Evolutionary conservation across 2,329 filamentous ascomycete species (phyloP).

Genomic region (Scedosporium minutisporum): DNA sequence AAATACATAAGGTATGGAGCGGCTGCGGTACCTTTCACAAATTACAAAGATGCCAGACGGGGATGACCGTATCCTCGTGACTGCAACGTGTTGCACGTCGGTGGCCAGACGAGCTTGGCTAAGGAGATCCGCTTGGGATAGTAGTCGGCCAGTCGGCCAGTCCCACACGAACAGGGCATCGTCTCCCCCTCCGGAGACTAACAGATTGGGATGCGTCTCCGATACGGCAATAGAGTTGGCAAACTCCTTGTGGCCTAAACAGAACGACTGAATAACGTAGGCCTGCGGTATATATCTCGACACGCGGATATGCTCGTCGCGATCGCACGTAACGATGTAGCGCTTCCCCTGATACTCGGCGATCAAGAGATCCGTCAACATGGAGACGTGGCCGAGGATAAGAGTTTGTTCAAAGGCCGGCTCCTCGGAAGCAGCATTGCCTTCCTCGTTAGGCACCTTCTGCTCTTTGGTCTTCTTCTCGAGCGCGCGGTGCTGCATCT

Average conservation of each 20-base stretch:
- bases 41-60: conserved; percentile 23
- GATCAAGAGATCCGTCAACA: conserved; percentile 69
- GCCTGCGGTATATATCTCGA: conserved; percentile 73
- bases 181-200: conserved; percentile 85
- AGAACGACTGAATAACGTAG: conserved; percentile 82
- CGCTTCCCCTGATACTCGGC: conserved; percentile 26
- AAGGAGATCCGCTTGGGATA: conserved; percentile 45
- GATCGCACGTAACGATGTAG: conserved; percentile 47
- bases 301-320: conserved; percentile 72
- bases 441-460: conserved; percentile 15
- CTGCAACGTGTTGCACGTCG: conserved; percentile 27
- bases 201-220: conserved; percentile 39
- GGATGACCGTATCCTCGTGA: conserved; percentile 23
- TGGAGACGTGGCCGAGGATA: conserved; percentile 86
- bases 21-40: conserved; percentile 39
- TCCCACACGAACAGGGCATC: conserved; percentile 71
- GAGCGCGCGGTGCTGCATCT: conserved; percentile 44
- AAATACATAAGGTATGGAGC: too few relatives aligned
- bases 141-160: conserved; percentile 52
- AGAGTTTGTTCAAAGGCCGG: conserved; percentile 63
- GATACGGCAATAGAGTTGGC: conserved; percentile 67
- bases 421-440: conserved; percentile 18
- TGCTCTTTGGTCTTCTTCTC: conserved; percentile 20
- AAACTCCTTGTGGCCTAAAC: conserved; percentile 80
- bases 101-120: conserved; percentile 26